Conservation (phyloP, 116 monocot species). For the Posidonia oceanica region DNA sequence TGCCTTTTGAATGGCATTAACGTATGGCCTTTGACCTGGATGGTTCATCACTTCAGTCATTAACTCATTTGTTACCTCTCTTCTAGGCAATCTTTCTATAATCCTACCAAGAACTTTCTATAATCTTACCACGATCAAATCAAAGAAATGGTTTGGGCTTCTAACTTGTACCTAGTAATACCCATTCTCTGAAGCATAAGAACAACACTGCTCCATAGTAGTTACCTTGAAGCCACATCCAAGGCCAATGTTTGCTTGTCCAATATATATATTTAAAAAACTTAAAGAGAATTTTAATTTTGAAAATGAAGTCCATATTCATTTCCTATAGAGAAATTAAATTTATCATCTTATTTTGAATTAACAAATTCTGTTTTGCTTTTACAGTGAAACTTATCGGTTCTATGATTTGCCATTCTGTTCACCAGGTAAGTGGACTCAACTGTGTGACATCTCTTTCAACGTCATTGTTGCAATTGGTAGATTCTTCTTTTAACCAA, state of each 20-base stretch:
- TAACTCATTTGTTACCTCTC: too few species aligned
- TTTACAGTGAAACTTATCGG: slow-evolving; percentile 67
- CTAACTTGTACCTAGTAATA: too few species aligned
- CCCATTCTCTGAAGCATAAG: too few species aligned
- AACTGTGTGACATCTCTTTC: background rate
- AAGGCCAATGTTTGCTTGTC: background rate
- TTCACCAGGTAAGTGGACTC: slow-evolving; percentile 38
- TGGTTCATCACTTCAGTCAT: too few species aligned
- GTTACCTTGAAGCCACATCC: too few species aligned
- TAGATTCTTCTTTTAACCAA: background rate
- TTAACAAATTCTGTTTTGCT: slow-evolving; percentile 3
- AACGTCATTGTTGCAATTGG: background rate
- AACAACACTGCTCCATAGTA: too few species aligned
- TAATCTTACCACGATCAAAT: too few species aligned
- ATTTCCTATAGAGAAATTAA: background rate
- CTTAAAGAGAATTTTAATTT: background rate
- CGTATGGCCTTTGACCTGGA: too few species aligned
- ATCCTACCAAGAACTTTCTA: too few species aligned
- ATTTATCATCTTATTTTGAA: background rate
- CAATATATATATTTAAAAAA: background rate
- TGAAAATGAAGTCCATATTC: background rate
- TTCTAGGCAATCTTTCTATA: too few species aligned
- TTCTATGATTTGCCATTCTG: slow-evolving; percentile 73
- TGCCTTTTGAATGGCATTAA: too few species aligned
- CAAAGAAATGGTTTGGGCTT: too few species aligned